These are phyloP conservation scores for Fraxinus albicans DNA, from an alignment of 305 asterid genomes.

Conservation along the genomic window DNA sequence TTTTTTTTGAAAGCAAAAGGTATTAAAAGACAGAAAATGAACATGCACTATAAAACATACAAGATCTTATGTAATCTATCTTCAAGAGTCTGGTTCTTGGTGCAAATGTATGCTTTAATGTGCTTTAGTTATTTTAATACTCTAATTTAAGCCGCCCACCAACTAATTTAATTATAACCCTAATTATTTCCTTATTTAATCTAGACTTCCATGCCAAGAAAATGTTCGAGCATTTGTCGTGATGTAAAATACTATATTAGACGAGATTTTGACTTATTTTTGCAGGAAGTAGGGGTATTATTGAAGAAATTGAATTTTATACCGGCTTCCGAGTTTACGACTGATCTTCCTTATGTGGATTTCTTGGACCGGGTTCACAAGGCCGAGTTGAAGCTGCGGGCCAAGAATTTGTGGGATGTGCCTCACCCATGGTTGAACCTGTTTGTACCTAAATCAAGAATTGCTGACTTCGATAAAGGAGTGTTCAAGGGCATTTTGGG, in stretches of 20 bases:
- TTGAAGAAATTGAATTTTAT: constrained; percentile 51
- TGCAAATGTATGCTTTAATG: constrained; percentile 24
- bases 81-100: neutral
- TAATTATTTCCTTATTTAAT: constrained; percentile 8
- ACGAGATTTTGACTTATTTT: neutral
- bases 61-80: constrained; percentile 43
- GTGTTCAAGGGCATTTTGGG: constrained; percentile 80
- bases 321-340: constrained; percentile 56
- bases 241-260: neutral
- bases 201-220: constrained; percentile 2
- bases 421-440: constrained; percentile 90
- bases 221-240: neutral
- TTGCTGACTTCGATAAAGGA: constrained; percentile 62
- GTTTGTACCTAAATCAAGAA: constrained; percentile 73
- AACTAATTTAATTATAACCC: constrained; percentile 24
- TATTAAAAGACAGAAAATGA: constrained; percentile 29
- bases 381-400: constrained; percentile 68
- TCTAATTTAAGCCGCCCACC: constrained; percentile 27
- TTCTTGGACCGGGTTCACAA: constrained; percentile 87
- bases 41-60: constrained; percentile 40
- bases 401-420: constrained; percentile 79
- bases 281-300: constrained; percentile 59
- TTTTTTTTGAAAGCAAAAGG: constrained; percentile 21
- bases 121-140: neutral
- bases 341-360: constrained; percentile 68